Evolutionary conservation across 1,284 basidiomycete genomes (phyloP).

Genomic region (Omphalotus olearius): DNA sequence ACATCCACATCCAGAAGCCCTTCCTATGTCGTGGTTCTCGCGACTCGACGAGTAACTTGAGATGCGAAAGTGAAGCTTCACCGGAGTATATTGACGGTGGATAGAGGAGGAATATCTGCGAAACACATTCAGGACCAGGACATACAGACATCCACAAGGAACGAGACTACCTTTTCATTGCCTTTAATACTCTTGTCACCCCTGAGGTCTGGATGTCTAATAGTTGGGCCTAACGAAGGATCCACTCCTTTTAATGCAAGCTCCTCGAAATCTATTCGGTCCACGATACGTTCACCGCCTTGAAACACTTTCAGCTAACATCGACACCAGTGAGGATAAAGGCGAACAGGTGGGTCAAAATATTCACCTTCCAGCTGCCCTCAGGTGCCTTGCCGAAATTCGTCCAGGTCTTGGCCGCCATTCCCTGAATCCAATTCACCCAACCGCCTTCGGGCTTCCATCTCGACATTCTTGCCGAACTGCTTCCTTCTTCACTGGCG

Average conservation of each 20-base stretch:
- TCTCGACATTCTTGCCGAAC: slow-evolving; percentile 6
- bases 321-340: background rate
- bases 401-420: slow-evolving; percentile 55
- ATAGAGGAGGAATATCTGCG: slow-evolving; percentile 64
- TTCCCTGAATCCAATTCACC: slow-evolving; percentile 41
- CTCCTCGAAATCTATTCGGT: slow-evolving; percentile 75
- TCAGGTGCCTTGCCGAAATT: slow-evolving; percentile 58
- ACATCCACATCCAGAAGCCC: slow-evolving; percentile 62
- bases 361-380: slow-evolving; percentile 62
- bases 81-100: slow-evolving; percentile 50
- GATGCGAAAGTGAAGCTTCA: slow-evolving; percentile 46
- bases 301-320: slow-evolving; percentile 52
- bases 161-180: slow-evolving; percentile 6
- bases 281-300: slow-evolving; percentile 61
- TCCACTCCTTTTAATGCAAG: slow-evolving; percentile 66
- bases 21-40: slow-evolving; percentile 60
- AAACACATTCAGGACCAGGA: slow-evolving; percentile 11
- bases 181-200: slow-evolving; percentile 19
- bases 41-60: slow-evolving; percentile 45
- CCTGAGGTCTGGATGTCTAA: slow-evolving; percentile 21
- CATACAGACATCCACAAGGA: slow-evolving; percentile 1
- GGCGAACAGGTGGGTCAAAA: background rate
- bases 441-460: slow-evolving; percentile 36
- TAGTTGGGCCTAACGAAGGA: slow-evolving; percentile 56
- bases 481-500: slow-evolving; percentile 14